Evolutionary conservation across 176 grass and related monocot genomes (phyloP), one percentile per base, ranked within the genome.

Genomic region (Thinopyrum elongatum): DNA sequence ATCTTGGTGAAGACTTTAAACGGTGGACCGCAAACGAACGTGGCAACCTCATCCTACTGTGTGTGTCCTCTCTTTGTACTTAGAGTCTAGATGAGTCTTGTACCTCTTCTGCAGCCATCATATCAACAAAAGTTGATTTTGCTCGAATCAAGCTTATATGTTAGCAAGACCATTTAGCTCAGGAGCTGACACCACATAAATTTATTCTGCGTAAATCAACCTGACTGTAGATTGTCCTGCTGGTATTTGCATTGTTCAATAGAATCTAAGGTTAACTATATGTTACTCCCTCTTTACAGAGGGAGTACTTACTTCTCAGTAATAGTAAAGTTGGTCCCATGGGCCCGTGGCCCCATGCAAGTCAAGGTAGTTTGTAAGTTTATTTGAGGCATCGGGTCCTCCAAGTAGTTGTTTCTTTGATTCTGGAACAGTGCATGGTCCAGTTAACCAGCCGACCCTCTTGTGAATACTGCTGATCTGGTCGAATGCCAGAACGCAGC

Each of bases 181-280:
- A 61, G 73, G 65, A 83, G 65, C 58, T 60, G 16, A 87, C 10
- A 78, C 25, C 17, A 4, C 74, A 86, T 59, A 72, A 44, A 27
- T 58, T 78, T 86, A 31, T 10, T 73, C 15, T 7, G 28, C 28
- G 70, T n/a, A 76, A 81, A 58, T 90, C 66, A 87, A 65, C 42
- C 26, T 57, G 7, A 78, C 73, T 83, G 82, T 75, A 46, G 73
- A 28, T 46, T 66, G 63, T 35, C 68, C 53, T 38, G 8, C 31
- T 44, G 41, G 19, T 83, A 83, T 74, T 61, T 74, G 31, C 59
- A 83, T 13, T 44, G 66, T 31, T 39, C 35, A 19, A 3, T 66
- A 76, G 23, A 76, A 22, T 68, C 76, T 49, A 23, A 12, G 27
- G 21, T 57, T 58, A 22, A 58, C 7, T 51, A 49, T 5, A 1